Conservation (phyloP, 2,329 filamentous ascomycete species). For the Trichoderma koningii region DNA sequence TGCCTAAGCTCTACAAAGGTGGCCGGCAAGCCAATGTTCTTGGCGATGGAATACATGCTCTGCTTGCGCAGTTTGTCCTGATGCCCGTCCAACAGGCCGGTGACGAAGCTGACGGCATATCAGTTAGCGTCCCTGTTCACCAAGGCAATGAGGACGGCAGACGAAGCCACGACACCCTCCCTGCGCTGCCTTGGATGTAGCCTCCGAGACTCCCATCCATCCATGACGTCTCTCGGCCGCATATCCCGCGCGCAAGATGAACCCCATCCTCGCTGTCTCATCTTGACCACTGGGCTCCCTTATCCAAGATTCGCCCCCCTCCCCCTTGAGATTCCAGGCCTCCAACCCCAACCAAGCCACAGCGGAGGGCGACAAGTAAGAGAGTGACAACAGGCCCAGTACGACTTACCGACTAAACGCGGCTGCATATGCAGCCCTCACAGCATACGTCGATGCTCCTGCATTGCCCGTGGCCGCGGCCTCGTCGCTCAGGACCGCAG, state of each 20-base stretch:
- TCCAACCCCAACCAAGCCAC: constrained; percentile 7
- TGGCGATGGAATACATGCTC: constrained; percentile 73
- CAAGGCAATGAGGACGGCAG: background rate
- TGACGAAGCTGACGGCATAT: constrained; percentile 65
- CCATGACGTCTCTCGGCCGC: constrained; percentile 17
- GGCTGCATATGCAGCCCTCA: constrained; percentile 70
- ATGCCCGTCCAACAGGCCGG: constrained; percentile 74
- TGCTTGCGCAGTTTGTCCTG: constrained; percentile 67
- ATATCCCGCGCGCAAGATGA: constrained; percentile 7
- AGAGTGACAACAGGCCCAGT: background rate
- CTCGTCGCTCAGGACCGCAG: constrained; percentile 67
- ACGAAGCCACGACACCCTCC: constrained; percentile 12
- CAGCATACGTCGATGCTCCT: constrained; percentile 58
- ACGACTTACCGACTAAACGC: constrained; percentile 69
- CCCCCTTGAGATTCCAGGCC: background rate
- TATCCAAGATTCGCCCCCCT: constrained; percentile 5
- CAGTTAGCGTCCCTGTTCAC: constrained; percentile 13
- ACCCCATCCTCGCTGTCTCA: background rate
- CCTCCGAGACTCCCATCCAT: background rate
- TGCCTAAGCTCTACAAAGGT: constrained; percentile 88
- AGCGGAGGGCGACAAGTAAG: background rate
- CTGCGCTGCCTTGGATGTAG: constrained; percentile 7
- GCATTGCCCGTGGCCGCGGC: constrained; percentile 37
- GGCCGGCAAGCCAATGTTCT: constrained; percentile 67
- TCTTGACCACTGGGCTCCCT: background rate